These are phyloP conservation scores for Phyllachora maydis DNA, from an alignment of 2,329 filamentous ascomycete genomes.

Conservation along the genomic window DNA sequence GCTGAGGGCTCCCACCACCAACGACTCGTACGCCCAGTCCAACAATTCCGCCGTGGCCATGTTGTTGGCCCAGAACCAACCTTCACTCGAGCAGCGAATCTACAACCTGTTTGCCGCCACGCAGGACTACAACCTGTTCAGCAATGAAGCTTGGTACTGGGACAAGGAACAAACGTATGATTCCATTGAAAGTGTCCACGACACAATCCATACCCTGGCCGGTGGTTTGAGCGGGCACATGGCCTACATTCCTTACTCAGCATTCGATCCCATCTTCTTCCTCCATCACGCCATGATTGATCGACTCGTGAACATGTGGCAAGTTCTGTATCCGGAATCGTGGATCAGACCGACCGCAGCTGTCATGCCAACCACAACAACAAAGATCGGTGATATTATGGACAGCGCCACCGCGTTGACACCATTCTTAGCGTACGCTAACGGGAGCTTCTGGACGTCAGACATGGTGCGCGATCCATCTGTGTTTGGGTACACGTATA, in stretches of 20 bases:
- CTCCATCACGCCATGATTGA: slow-evolving; percentile 62
- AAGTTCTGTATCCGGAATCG: slow-evolving; percentile 45
- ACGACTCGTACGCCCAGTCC: slow-evolving; percentile 23
- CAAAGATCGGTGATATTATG: slow-evolving; percentile 27
- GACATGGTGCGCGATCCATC: slow-evolving; percentile 34
- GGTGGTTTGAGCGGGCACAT: slow-evolving; percentile 43
- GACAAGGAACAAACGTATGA: slow-evolving; percentile 29
- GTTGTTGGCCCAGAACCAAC: slow-evolving; percentile 28
- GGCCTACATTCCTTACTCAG: slow-evolving; percentile 48
- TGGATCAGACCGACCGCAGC: slow-evolving; percentile 39
- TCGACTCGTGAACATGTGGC: slow-evolving; percentile 58
- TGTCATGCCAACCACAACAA: slow-evolving; percentile 39
- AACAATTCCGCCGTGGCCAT: slow-evolving; percentile 34
- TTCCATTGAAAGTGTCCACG: slow-evolving; percentile 44
- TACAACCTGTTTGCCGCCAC: slow-evolving; percentile 49
- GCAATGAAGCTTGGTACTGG: slow-evolving; percentile 44
- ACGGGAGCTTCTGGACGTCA: slow-evolving; percentile 48
- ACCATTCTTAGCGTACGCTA: slow-evolving; percentile 40
- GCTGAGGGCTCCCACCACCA: slow-evolving; percentile 28
- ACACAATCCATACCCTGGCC: slow-evolving; percentile 36
- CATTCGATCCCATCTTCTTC: slow-evolving; percentile 66
- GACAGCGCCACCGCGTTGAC: slow-evolving; percentile 35
- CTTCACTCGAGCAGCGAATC: slow-evolving; percentile 37
- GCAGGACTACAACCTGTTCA: slow-evolving; percentile 45
- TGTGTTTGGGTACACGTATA: slow-evolving; percentile 55